Base-by-base conservation (phyloP, 2,329 filamentous ascomycete species). In the Nannizzia gypsea region DNA sequence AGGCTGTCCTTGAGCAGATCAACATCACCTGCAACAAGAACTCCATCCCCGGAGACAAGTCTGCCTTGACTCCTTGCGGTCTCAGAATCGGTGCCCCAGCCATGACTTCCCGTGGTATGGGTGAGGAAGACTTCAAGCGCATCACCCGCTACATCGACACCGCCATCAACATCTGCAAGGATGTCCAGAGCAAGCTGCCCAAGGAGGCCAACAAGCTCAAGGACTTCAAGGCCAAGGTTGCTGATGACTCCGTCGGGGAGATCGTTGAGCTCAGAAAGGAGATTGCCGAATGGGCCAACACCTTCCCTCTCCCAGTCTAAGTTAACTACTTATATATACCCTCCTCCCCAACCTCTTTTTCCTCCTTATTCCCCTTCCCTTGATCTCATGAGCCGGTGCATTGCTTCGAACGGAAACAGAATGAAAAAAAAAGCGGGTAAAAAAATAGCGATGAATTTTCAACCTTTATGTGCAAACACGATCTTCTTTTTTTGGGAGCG, bases 21-120 rank as follows among this genome's bases (percentile, higher is more conserved):
- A 95, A 96, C 81, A 95, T 99, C 75, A 91, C 93, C 64, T 95
- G 90, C 84, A 99, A 99, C 86, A 99, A 99, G 86, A 99, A 99
- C 84, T 87, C 89, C 63, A 93, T 96, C 62, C 93, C 93, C 44
- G 93, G 93, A 64, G 93, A 99, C 82, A 96, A 95, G 82, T 95
- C 89, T 61, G 93, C 93, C 56, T 83, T 99, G 67, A 96, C 90
- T 65, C 93, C 93, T 59, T 90, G 86, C 71, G 93, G 93, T 80
- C 86, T 99, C 75, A 90, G 93, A 68, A 95, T 99, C 69, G 93
- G 93, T 71, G 93, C 91, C 52, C 93, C 93, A 55, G 93, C 93
- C 74, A 99, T 99, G 93, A 96, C 91, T 61, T 90, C 85, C 69
- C 88, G 93, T 77, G 93, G 93, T 65, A 96, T 99, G 78, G 87